Evolutionary conservation across 352 stramenopile species (phyloP), one percentile per base, ranked within the genome.

Genomic region (Globisporangium takayamanum): DNA sequence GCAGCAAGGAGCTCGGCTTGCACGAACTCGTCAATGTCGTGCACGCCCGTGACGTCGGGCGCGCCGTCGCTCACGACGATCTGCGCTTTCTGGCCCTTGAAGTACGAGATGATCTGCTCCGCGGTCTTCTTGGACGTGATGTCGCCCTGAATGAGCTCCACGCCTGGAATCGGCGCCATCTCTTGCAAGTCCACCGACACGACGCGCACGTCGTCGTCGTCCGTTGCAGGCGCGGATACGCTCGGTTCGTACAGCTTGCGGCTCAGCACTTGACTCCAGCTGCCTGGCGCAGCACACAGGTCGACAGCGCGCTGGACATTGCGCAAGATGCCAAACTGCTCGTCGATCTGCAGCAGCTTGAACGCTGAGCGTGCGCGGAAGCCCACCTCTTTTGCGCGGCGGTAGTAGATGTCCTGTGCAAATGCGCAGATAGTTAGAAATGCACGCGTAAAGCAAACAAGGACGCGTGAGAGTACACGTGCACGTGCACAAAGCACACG

Each of bases 291-390:
- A 0, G 97, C 97, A 64, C 97, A 99, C 41, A 99, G 72, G 80
- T 99, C 97, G 11, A 99, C 97, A 5, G 93, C 97, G 20, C 92
- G 78, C 39, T 83, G 76, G 12, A 98, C 94, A 60, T 87, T 72
- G 74, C 84, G 73, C 68, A 99, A 94, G 26, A 99, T 80, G 58
- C 95, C 76, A 72, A 98, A 99, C 69, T 99, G 91, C 57, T 98
- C 96, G 73, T 99, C 97, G 16, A 99, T 71, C 69, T 99, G 97
- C 46, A 99, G 74, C 39, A 99, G 74, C 66, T 99, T 99, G 80
- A 99, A 99, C 2, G 97, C 97, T 33, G 92, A 98, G 53, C 97
- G 86, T 15, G 97, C 97, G 56, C 97, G 80, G 72, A 98, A 99
- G 12, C 96, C 97, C 6, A 96, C 85, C 69, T 99, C 96, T 69